Base-by-base conservation (phyloP, 2,329 filamentous ascomycete genomes). In the Lecanicillium sp. region DNA sequence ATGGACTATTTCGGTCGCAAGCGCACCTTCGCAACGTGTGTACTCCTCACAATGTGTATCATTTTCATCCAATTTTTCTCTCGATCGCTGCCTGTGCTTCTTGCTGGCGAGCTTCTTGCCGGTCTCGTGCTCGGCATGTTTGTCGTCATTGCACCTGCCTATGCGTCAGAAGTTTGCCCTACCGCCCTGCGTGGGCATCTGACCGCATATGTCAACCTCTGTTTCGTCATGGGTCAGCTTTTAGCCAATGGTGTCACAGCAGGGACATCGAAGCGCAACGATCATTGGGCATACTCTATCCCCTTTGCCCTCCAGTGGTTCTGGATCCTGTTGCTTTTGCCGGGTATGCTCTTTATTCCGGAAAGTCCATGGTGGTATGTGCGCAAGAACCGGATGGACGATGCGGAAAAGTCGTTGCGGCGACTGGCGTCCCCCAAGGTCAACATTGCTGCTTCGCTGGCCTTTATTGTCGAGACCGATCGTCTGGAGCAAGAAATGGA, bases 21-120 rank as follows among this genome's bases (percentile, higher is more conserved):
- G 14, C 69, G 68, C 51, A 78, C 73, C 6, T 68, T 81, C 46
- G 69, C 79, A 15, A 60, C 45, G 7, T 72, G 69, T 17, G 45
- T 69, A 34, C 45, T 55, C 4, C 40, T 49, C 49, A 49, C 64
- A 1, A 42, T 47, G 0, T 50, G 44, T 5, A 49, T 59, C 15
- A 51, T 60, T 17, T 57, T 58, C 11, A 49, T 60, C 8, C 50
- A 52, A 1, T 59, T 60, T 46, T 59, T 58, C 25, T 55, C 57
- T 1, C 49, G 56, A 4, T 55, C 55, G 3, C 51, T 68, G 2
- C 48, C 57, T 1, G 60, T 65, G 4, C 55, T 72, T 7, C 51
- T 71, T 0, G 58, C 63, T 0, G 68, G 66, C 5, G 60, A 71
- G 39, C 53, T 72, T 25, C 51, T 75, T 4, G 70, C 64, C n/a